Base-by-base conservation (phyloP, 2,329 filamentous ascomycete genomes). In the Myotisia sp. region DNA sequence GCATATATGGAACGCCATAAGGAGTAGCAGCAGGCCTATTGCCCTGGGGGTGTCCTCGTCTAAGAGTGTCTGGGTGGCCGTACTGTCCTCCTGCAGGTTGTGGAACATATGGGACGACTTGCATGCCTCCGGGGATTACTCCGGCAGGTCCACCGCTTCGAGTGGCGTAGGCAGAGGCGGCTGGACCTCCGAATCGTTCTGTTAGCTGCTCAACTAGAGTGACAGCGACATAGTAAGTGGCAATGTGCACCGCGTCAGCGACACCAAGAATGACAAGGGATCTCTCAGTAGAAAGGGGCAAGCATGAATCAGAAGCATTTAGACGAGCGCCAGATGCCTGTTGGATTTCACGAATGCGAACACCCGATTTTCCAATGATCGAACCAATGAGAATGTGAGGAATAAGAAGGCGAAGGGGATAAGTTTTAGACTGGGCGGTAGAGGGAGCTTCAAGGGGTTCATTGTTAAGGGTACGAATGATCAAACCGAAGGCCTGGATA, bases 201-300 rank as follows among this genome's bases (percentile, higher is more conserved):
- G 90, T 94, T 39, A 98, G 70, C 63, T 98, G 90, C 66, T 98
- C 90, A 30, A 92, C 79, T 17, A 98, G 72, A n/a, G 90, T 98
- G 59, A 87, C 92, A 37, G 86, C 87, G 43, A 98, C 86, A 53
- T 98, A 98, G 66, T 95, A 98, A 23, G 90, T 93, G 31, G 90
- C 90, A 58, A 98, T 98, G 62, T 98, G 90, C 31, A 98, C 87
- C 38, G 90, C 87, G 64, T 98, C 90, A 35, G 90, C 90, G 38
- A 98, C 90, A 56, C 90, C 90, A 60, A 95, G 84, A 19, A 98
- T 86, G 33, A 98, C 87, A 31, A 98, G 73, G n/a, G 90, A 95
- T 30, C 90, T 82, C 63, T 98, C 90, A 39, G 85, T 92, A 12
- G 90, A 98, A 41, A 94, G 71, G 31, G 90, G 90, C 37, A 98